phyloP scores from a whole-genome alignment of 1,139 yeast genomes.

The Kodamaea fungicola region DNA sequence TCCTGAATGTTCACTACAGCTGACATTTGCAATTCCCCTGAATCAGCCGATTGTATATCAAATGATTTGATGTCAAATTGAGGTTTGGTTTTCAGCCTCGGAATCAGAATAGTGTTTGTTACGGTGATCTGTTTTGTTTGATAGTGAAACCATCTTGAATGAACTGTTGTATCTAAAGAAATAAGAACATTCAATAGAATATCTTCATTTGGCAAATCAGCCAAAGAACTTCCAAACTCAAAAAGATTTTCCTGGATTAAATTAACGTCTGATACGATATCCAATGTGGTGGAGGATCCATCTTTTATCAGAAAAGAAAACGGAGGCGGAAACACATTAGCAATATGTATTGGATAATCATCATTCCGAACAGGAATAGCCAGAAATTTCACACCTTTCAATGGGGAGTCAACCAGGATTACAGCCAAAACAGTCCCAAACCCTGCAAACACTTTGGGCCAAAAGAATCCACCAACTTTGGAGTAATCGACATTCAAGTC shows the following conservation, averaged over 20 bases:
- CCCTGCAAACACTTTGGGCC: slow-evolving; percentile 15
- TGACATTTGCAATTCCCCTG: slow-evolving; percentile 2
- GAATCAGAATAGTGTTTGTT: slow-evolving; percentile 13
- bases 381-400: slow-evolving; percentile 20
- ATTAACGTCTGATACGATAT: slow-evolving; percentile 21
- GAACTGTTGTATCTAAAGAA: too few relatives aligned
- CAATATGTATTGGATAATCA: slow-evolving; percentile 19
- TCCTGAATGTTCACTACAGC: slow-evolving; percentile 8
- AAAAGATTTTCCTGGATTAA: slow-evolving; percentile 20
- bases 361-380: slow-evolving; percentile 18
- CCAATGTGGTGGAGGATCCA: slow-evolving; percentile 21
- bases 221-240: slow-evolving; percentile 11
- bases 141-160: slow-evolving; percentile 7
- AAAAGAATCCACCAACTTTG: slow-evolving; percentile 19
- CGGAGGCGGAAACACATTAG: slow-evolving; percentile 26
- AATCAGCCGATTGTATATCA: slow-evolving; percentile 3
- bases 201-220: too few relatives aligned
- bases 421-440: slow-evolving; percentile 22
- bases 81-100: slow-evolving; percentile 9
- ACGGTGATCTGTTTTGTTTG: slow-evolving; percentile 17
- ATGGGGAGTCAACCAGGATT: slow-evolving; percentile 19
- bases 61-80: slow-evolving; percentile 3
- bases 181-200: too few relatives aligned
- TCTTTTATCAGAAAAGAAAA: slow-evolving; percentile 20
- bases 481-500: slow-evolving; percentile 24